A percentile compares a stretch with the other conserved stretches of the same genome.
These are phyloP conservation scores for Coniochaeta sp. DNA, from an alignment of 2,329 filamentous ascomycete genomes.

Conservation along the genomic window DNA sequence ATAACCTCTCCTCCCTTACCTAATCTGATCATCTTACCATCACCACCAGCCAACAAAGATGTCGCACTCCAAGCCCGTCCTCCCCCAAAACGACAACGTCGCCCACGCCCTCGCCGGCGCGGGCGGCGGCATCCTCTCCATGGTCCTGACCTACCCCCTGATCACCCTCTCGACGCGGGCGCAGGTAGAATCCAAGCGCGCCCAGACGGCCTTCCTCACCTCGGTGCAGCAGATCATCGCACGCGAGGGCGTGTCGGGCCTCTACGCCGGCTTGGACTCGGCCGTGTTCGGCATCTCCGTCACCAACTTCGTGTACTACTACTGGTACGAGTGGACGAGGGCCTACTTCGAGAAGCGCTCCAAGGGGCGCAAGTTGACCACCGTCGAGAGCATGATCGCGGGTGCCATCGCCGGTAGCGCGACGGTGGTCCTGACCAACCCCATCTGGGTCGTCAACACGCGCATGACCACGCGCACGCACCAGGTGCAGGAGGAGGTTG, in stretches of 20 bases:
- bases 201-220: constrained; percentile 74
- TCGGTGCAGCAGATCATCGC: constrained; percentile 82
- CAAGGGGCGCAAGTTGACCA: constrained; percentile 75
- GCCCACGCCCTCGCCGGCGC: constrained; percentile 90
- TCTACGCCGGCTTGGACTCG: constrained; percentile 90
- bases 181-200: constrained; percentile 94
- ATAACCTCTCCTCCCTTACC: background rate
- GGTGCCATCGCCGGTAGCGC: constrained; percentile 90
- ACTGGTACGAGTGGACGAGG: constrained; percentile 98
- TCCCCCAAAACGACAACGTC: constrained; percentile 92
- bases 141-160: constrained; percentile 90
- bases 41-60: constrained; percentile 8
- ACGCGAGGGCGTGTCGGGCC: constrained; percentile 79
- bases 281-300: constrained; percentile 96
- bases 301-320: constrained; percentile 99
- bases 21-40: background rate
- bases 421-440: constrained; percentile 93
- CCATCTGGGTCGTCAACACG: constrained; percentile 99
- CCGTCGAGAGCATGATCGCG: constrained; percentile 88
- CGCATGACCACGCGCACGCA: constrained; percentile 88
- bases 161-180: constrained; percentile 96
- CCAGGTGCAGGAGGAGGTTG: constrained; percentile 24
- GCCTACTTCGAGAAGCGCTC: constrained; percentile 78
- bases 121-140: constrained; percentile 89
- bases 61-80: constrained; percentile 47